Percentiles rank a stretch among this genome's conserved stretches.
Evolutionary conservation across 192 early-diverging fungal genomes (phyloP).

Genomic region (Entomortierella parvispora): DNA sequence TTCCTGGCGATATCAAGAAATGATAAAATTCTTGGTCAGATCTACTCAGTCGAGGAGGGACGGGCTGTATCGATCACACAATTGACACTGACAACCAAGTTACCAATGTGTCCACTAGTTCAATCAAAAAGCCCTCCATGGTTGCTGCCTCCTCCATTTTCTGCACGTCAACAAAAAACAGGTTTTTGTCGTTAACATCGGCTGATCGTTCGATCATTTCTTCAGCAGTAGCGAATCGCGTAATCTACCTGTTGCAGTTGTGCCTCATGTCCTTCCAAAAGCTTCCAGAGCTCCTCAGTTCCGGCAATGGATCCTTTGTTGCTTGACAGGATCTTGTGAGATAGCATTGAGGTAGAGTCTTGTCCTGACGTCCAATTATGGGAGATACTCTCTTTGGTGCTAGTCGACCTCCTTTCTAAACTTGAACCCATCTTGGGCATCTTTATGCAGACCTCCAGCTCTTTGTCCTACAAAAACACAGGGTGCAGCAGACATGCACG

Average conservation of each 20-base stretch:
- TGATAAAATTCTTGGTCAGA: no score
- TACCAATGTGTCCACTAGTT: constrained; percentile 25
- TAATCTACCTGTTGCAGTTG: constrained; percentile 35
- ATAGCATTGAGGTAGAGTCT: not conserved
- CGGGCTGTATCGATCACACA: not conserved
- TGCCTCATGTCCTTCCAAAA: constrained; percentile 28
- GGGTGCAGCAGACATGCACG: not conserved
- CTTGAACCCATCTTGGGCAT: not conserved
- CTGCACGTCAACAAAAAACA: not conserved
- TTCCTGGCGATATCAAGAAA: no score
- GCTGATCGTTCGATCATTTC: no score
- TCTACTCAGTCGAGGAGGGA: no score
- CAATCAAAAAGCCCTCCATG: constrained; percentile 37
- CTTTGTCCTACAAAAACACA: constrained; percentile 19
- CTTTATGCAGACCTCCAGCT: constrained; percentile 39
- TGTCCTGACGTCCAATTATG: no score
- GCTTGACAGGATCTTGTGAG: not conserved
- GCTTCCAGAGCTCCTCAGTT: constrained; percentile 28
- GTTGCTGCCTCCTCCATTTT: constrained; percentile 38
- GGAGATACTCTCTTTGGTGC: not conserved
- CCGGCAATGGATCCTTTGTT: constrained; percentile 19
- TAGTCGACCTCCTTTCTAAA: not conserved
- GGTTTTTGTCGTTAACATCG: no score
- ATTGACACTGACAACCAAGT: no score
- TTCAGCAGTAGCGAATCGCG: not conserved